phyloP scores from a whole-genome alignment of 805 yeast species.

The Sugiyamaella marilandica region DNA sequence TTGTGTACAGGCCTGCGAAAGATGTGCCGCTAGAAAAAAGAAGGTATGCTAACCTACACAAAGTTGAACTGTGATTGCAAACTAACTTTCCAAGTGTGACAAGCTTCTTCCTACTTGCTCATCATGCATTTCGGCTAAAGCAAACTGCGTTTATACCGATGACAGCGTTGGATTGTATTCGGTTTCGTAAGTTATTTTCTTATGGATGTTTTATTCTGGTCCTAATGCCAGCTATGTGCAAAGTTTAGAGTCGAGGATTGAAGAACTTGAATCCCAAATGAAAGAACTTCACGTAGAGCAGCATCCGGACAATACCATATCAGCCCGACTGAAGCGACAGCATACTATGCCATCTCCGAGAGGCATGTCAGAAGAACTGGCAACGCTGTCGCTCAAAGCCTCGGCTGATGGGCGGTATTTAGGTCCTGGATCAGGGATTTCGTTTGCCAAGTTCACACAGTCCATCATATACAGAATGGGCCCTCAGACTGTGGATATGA shows the following conservation, averaged over 20 bases:
- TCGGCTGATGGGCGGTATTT: constrained; percentile 23
- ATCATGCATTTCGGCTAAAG: constrained; percentile 8
- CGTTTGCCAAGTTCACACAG: constrained; percentile 23
- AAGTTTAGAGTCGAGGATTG: constrained; percentile 9
- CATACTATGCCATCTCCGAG: not conserved
- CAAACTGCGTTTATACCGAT: constrained; percentile 14
- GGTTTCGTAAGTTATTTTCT: constrained; percentile 7
- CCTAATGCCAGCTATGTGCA: constrained; percentile 8
- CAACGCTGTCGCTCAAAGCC: constrained; percentile 19
- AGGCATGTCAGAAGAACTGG: constrained; percentile 13
- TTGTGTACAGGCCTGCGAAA: constrained; percentile 20
- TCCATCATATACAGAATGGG: constrained; percentile 16
- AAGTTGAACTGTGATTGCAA: not conserved
- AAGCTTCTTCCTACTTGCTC: constrained; percentile 18
- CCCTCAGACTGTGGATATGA: constrained; percentile 11
- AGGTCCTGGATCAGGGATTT: constrained; percentile 24
- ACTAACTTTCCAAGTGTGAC: constrained; percentile 17
- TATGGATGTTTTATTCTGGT: not conserved
- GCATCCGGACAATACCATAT: not conserved
- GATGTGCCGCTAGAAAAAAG: constrained; percentile 21
- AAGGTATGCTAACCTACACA: constrained; percentile 13
- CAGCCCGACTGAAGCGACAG: not conserved
- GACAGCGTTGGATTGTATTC: constrained; percentile 14
- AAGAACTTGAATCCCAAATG: constrained; percentile 4
- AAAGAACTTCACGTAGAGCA: not conserved